Evolutionary conservation across 371 early-diverging fungal genomes (phyloP), one percentile per base, ranked within the genome.

Genomic region (Polyrhizophydium stewartii): DNA sequence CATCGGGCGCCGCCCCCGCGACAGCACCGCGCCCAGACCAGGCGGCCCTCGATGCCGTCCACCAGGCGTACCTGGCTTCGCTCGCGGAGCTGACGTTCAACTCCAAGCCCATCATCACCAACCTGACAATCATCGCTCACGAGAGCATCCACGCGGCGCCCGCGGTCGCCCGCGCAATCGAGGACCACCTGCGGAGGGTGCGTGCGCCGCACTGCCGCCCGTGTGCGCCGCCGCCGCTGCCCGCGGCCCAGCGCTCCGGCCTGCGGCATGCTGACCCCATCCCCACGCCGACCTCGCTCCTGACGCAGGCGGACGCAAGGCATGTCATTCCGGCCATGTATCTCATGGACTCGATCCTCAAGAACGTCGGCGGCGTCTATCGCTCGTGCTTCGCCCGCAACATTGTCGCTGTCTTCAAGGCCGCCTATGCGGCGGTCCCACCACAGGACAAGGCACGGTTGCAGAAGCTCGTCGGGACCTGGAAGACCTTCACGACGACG

Each of bases 281-380:
- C 7, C 35, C 13, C 35, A 13, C 35, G 35, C 13, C 7, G 35
- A 35, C 35, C 3, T 7, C 7, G 7, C 35, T 3, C 35, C 35
- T 35, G 35, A 13, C 13, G 35, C 35, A 7, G 35, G 3, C 3
- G 13, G 13, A 35, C 35, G 35, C 35, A 35, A 35, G 35, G 7
- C 35, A 35, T 35, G 35, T 13, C 35, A 35, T 96, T 25, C 94
- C 95, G 22, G 81, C 88, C 2, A 75, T 96, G 33, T 96, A 93
- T 73, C 81, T 96, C 46, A 82, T 96, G 60, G 96, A 96, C 75
- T 94, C 94, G 37, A 94, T 96, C 27, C 83, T 85, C 72, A 96
- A 96, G 77, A 92, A 92, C 72, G 87, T 92, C 32, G 93, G 93
- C 24, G 87, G 81, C 24, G 76, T 76, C 25, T 96, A 92, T 74